Evolutionary conservation across 106 monocot genomes (phyloP), one percentile per base, ranked within the genome.

Genomic region (Ottelia alismoides): DNA sequence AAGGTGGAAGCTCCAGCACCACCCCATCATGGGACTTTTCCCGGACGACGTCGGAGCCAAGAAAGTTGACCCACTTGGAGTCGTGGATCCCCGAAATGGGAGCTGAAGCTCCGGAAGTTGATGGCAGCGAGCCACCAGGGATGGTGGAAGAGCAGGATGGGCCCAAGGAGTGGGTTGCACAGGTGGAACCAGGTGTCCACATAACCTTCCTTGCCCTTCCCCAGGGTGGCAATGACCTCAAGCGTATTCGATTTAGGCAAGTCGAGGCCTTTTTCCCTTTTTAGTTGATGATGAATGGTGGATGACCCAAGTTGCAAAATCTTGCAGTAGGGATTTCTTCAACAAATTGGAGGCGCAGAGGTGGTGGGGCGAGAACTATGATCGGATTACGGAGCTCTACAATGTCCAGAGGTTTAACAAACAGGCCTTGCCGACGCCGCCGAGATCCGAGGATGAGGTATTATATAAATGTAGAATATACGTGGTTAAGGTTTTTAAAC

Each of bases 361-460:
- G 44, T 85, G 91, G 91, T 92, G 91, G 91, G 91, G 83, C 0
- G 85, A 92, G 75, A 92, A 92, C 68, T 92, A 76, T 44, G 91
- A 92, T 61, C 49, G 80, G 44, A 72, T 85, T 40, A 74, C 82
- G 80, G 90, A 85, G 73, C 72, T 85, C 0, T 85, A 90, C 72
- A 90, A 90, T 45, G 90, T 90, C 49, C 91, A 85, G 61, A 72
- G 77, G 20, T 91, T 85, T 52, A 91, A 67, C 56, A 72, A 81
- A 48, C 81, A 85, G 40, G 85, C 65, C 19, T 68, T 82, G 30
- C 59, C 59, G 10, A 85, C 84, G 20, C 80, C 90, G 2, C 64
- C 81, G 2, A 57, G 74, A 14, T 85, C 90, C 22, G 84, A 85
- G 0, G 84, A 84, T 28, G 90, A 56, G 40, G 45, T 45, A 22